Conservation (phyloP, 331 rosid genomes). For the Telfairia occidentalis region DNA sequence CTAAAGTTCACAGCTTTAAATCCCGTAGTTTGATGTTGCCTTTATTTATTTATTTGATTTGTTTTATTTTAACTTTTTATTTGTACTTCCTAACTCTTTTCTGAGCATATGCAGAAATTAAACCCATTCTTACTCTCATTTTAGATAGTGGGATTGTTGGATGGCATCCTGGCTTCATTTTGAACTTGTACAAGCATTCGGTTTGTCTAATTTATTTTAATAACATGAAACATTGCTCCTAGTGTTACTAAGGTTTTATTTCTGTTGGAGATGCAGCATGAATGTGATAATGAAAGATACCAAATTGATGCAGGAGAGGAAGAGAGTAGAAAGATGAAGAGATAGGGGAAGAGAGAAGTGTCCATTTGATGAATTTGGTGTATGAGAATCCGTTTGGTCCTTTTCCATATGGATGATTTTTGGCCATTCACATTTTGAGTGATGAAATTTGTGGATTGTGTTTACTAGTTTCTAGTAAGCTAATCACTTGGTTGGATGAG, state of each 20-base stretch:
- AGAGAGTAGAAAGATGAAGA: neutral
- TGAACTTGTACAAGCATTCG: neutral
- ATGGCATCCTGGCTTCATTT: neutral
- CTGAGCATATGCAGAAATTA: neutral
- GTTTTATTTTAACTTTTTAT: neutral
- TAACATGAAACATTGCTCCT: neutral
- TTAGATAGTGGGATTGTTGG: slow-evolving; percentile 1
- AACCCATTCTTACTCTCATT: neutral
- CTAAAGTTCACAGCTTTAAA: neutral
- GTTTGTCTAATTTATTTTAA: neutral
- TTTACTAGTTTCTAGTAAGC: slow-evolving; percentile 1
- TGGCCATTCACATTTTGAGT: neutral
- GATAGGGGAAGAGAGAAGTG: slow-evolving; percentile 2
- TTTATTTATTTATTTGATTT: neutral
- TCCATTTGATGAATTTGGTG: neutral
- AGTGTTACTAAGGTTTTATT: neutral
- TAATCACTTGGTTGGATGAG: neutral
- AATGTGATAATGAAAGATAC: neutral
- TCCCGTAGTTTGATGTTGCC: neutral
- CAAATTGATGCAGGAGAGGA: neutral
- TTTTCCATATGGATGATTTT: neutral
- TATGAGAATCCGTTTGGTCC: neutral
- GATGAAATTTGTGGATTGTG: neutral
- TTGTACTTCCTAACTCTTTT: neutral
- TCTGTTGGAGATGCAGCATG: neutral